Evolutionary conservation across 192 early-diverging fungal genomes (phyloP), one percentile per base, ranked within the genome.

Genomic region (Coemansia sp.): DNA sequence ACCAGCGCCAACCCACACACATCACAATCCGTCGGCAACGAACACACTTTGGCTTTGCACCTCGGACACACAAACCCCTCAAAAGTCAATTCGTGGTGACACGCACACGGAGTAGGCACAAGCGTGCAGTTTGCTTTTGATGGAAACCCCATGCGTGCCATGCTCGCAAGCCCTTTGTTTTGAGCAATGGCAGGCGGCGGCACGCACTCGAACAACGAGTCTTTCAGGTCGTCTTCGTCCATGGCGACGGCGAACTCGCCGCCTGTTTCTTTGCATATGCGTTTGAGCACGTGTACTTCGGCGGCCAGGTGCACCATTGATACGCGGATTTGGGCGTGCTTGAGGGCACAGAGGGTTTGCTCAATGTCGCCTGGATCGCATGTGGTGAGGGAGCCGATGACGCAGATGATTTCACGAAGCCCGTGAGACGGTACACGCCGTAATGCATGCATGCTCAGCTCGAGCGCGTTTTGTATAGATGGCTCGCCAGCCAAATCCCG

Each of bases 131-230:
- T 62, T 12, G 64, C 66, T 22, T 76, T 82, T 14, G 65, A 72
- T 1, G 96, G 94, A 57, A 98, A 98, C 35, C 96, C 96, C 96
- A 98, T 98, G 47, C 85, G 85, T 18, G 97, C 89, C 66, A 88
- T 90, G 3, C 88, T 83, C 8, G 86, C 65, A 38, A 84, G 84
- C 5, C 75, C 82, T 54, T 74, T 74, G 13, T 69, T 69, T 3
- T 56, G 65, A 3, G 84, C 82, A 3, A 95, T 52, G 2, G 93
- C 83, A 3, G 95, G 93, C n/a, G 96, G 96, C 45, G 95, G 91
- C 16, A 98, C 86, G 20, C 84, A 80, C 62, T 91, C 92, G 62
- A 94, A 90, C 12, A 98, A 48, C 14, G 92, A 54, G 32, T 98
- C 96, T 54, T 86, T 85, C 71, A 90, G 88, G 69, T 94, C 89